These are phyloP conservation scores for Scheffersomyces spartinae DNA, from an alignment of 805 yeast species.

Conservation along the genomic window DNA sequence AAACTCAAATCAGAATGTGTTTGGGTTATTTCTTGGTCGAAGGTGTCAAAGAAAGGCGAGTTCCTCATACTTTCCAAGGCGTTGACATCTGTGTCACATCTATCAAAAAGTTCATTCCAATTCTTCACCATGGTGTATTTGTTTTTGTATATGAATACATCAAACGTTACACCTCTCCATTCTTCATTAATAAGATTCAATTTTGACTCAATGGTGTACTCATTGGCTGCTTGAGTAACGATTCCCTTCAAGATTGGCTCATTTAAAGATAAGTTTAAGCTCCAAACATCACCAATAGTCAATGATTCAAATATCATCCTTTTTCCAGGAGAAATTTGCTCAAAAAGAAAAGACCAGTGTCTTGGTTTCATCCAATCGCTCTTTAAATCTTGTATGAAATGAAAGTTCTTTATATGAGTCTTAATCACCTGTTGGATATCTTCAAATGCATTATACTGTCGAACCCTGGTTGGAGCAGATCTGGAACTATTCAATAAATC, in stretches of 20 bases:
- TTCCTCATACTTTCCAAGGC: constrained; percentile 58
- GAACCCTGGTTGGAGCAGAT: constrained; percentile 42
- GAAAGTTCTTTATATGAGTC: constrained; percentile 22
- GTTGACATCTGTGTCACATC: constrained; percentile 47
- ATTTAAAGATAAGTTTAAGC: constrained; percentile 36
- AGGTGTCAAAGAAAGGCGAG: constrained; percentile 48
- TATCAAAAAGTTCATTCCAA: constrained; percentile 55
- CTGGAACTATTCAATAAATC: constrained; percentile 34
- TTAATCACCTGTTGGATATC: constrained; percentile 38
- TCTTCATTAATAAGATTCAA: constrained; percentile 35
- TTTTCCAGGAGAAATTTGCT: constrained; percentile 8
- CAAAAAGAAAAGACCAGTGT: constrained; percentile 52
- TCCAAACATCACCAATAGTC: constrained; percentile 52
- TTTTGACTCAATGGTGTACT: constrained; percentile 50
- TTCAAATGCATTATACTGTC: constrained; percentile 62
- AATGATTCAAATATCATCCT: no score
- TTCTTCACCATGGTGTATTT: constrained; percentile 48
- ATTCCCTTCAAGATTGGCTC: constrained; percentile 35
- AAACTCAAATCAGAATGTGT: constrained; percentile 47
- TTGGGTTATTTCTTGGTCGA: constrained; percentile 43
- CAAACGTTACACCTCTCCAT: constrained; percentile 48
- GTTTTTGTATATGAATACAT: constrained; percentile 39
- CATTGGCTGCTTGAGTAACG: constrained; percentile 60
- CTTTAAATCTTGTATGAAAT: constrained; percentile 34
- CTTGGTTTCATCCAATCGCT: constrained; percentile 47